Evolutionary conservation across 345 rosid species (phyloP).

Genomic region (Gossypium mustelinum): DNA sequence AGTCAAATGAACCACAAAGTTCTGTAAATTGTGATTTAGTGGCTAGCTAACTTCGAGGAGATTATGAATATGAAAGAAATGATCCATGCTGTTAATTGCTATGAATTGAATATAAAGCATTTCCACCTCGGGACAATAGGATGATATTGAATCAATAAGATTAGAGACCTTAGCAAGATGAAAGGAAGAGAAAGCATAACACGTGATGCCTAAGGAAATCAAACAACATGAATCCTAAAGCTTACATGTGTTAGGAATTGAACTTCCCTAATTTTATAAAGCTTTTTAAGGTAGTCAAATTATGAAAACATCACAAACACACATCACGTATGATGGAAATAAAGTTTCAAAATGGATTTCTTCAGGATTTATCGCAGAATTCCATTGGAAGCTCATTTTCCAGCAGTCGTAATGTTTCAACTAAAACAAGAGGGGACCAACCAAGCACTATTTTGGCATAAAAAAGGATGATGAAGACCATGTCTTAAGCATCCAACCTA

Average conservation of each 20-base stretch:
- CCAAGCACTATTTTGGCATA: neutral
- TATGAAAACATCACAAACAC: neutral
- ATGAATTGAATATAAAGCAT: neutral
- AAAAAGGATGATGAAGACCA: neutral
- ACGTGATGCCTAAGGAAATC: neutral
- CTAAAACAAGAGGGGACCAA: no score
- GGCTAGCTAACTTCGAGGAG: neutral
- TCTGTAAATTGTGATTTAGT: neutral
- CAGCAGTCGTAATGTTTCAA: neutral
- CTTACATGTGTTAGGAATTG: neutral
- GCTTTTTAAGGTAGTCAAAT: neutral
- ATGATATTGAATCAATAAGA: neutral
- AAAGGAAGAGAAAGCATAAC: neutral
- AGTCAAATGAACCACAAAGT: neutral
- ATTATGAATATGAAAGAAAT: neutral
- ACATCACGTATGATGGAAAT: neutral
- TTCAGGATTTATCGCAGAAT: neutral
- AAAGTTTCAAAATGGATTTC: neutral
- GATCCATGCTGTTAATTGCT: neutral
- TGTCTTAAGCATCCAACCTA: no score
- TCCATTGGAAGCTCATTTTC: neutral
- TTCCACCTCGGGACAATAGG: neutral
- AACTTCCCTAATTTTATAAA: neutral
- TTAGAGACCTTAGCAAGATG: neutral
- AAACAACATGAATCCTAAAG: neutral